Conservation (phyloP, 495 filamentous ascomycete genomes). For the Sordaria brevicollis region DNA sequence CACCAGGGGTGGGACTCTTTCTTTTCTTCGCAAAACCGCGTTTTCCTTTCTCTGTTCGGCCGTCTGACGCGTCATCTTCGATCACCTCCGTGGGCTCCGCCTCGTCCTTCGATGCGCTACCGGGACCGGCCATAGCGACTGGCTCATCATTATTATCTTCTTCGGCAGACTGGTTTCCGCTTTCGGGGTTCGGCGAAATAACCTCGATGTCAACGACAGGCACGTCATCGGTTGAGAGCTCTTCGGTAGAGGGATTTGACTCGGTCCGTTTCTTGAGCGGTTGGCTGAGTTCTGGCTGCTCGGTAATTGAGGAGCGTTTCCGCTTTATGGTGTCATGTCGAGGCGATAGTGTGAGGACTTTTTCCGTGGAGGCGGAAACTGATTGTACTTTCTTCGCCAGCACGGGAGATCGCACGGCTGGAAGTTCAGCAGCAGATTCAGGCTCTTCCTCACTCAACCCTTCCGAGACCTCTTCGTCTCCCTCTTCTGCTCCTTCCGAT, state of each 20-base stretch:
- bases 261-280: conserved; percentile 49
- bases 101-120: conserved; percentile 9
- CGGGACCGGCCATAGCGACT: background rate
- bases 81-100: conserved; percentile 17
- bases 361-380: conserved; percentile 7
- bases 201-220: conserved; percentile 33
- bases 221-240: conserved; percentile 26
- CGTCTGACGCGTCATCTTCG: conserved; percentile 14
- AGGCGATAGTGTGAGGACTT: conserved; percentile 1
- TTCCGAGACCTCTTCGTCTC: conserved; percentile 25
- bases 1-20: conserved; percentile 26
- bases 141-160: conserved; percentile 25
- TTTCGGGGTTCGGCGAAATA: conserved; percentile 27
- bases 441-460: conserved; percentile 25
- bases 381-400: conserved; percentile 19
- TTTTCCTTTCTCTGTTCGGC: conserved; percentile 26
- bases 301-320: conserved; percentile 37
- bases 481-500: conserved; percentile 36
- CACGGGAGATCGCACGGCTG: conserved; percentile 9
- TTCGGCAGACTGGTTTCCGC: conserved; percentile 30
- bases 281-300: conserved; percentile 37
- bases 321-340: conserved; percentile 32
- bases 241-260: conserved; percentile 28
- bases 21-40: conserved; percentile 30
- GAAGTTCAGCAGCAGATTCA: conserved; percentile 9